These are phyloP conservation scores for Phytophthora crassamura DNA, from an alignment of 352 stramenopile genomes.

Conservation along the genomic window DNA sequence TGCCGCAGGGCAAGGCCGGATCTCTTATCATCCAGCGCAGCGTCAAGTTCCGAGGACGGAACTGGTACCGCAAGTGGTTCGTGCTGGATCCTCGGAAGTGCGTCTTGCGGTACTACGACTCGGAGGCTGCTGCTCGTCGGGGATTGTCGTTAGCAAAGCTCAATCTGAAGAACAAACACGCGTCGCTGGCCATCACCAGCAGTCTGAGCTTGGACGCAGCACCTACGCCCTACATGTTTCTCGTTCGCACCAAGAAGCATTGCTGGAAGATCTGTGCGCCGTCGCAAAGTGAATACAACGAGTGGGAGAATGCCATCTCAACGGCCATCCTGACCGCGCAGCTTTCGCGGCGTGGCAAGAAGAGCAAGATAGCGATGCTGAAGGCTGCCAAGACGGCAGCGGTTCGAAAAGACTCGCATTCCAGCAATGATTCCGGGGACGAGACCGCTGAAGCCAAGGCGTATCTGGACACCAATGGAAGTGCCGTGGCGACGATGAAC, in stretches of 20 bases:
- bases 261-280: constrained; percentile 78
- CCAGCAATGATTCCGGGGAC: constrained; percentile 26
- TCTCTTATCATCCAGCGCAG: constrained; percentile 75
- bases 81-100: constrained; percentile 68
- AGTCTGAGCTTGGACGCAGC: constrained; percentile 56
- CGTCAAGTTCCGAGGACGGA: constrained; percentile 70
- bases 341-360: constrained; percentile 47
- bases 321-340: constrained; percentile 69
- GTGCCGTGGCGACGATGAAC: constrained; percentile 15
- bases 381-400: constrained; percentile 32
- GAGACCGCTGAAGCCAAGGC: constrained; percentile 4
- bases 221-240: constrained; percentile 75
- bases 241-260: constrained; percentile 65
- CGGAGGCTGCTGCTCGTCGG: constrained; percentile 57
- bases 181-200: constrained; percentile 68
- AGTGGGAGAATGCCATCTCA: constrained; percentile 81
- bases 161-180: constrained; percentile 70
- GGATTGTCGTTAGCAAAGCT: constrained; percentile 70
- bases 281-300: constrained; percentile 61
- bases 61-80: constrained; percentile 89
- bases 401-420: constrained; percentile 27
- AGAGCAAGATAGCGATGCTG: constrained; percentile 38
- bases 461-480: constrained; percentile 14
- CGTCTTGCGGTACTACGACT: constrained; percentile 80
- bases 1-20: constrained; percentile 49